phyloP scores from a whole-genome alignment of 1,139 yeast genomes.

The Pichia sp. region DNA sequence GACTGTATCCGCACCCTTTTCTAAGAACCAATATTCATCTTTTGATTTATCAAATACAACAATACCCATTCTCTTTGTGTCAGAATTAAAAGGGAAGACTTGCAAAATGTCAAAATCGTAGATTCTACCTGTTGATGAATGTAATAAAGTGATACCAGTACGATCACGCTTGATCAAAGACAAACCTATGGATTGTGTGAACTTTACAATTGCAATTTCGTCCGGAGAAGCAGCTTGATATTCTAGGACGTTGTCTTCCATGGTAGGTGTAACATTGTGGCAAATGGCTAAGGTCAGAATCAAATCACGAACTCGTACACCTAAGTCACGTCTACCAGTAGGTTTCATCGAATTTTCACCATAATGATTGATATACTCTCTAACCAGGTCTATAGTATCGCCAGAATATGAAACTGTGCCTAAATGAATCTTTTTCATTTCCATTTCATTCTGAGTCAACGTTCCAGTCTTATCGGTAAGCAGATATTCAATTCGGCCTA shows the following conservation, averaged over 20 bases:
- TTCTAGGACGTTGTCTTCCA: constrained; percentile 59
- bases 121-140: constrained; percentile 51
- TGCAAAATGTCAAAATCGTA: constrained; percentile 66
- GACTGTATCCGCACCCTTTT: constrained; percentile 96
- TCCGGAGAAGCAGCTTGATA: constrained; percentile 99
- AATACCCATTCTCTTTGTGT: constrained; percentile 94
- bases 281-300: constrained; percentile 82
- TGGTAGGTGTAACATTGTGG: constrained; percentile 91
- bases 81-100: constrained; percentile 91
- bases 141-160: constrained; percentile 61
- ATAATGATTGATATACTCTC: constrained; percentile 51
- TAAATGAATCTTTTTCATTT: constrained; percentile 83
- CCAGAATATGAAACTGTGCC: constrained; percentile 91
- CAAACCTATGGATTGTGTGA: constrained; percentile 82
- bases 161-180: constrained; percentile 80
- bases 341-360: constrained; percentile 25
- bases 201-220: constrained; percentile 93
- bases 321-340: constrained; percentile 59
- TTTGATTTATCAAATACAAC: constrained; percentile 59
- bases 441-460: constrained; percentile 97
- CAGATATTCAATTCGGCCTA: constrained; percentile 91
- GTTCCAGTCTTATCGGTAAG: constrained; percentile 97
- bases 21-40: constrained; percentile 76
- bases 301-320: constrained; percentile 72
- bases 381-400: constrained; percentile 86